These are phyloP conservation scores for Camellia oleifera DNA, from an alignment of 179 eudicot genomes.

Conservation along the genomic window DNA sequence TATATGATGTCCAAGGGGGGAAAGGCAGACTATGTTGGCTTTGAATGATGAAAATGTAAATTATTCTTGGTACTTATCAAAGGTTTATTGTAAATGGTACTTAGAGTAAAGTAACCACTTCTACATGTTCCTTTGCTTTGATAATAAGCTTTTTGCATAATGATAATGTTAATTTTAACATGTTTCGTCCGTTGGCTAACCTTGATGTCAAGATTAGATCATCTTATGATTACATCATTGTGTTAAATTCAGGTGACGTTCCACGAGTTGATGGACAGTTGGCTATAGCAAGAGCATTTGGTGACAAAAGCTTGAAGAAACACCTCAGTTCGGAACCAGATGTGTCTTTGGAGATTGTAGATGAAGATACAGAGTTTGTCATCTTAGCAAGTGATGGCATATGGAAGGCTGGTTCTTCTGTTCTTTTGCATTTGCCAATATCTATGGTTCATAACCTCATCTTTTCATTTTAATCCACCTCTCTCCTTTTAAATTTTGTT, in stretches of 20 bases:
- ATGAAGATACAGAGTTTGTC: slow-evolving; percentile 63
- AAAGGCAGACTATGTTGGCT: background rate
- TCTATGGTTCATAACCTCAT: background rate
- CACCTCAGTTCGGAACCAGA: slow-evolving; percentile 94
- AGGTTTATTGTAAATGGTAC: background rate
- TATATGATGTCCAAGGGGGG: background rate
- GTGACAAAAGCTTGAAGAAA: slow-evolving; percentile 80
- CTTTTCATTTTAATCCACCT: background rate
- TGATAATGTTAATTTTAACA: background rate
- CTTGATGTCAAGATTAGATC: background rate
- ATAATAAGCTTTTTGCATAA: background rate
- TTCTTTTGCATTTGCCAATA: background rate
- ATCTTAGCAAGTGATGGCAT: slow-evolving; percentile 89
- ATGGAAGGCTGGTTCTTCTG: slow-evolving; percentile 72
- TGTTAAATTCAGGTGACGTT: slow-evolving; percentile 61
- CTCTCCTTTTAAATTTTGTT: background rate
- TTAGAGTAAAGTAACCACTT: background rate
- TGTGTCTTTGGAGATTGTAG: slow-evolving; percentile 50
- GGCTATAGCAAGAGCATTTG: slow-evolving; percentile 94
- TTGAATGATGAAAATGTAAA: background rate
- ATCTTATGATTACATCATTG: background rate
- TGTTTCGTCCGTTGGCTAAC: background rate
- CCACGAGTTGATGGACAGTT: slow-evolving; percentile 90
- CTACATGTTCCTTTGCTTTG: background rate
- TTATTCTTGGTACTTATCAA: background rate